Base-by-base conservation (phyloP, 441 rosid genomes). In the Adansonia grandidieri region DNA sequence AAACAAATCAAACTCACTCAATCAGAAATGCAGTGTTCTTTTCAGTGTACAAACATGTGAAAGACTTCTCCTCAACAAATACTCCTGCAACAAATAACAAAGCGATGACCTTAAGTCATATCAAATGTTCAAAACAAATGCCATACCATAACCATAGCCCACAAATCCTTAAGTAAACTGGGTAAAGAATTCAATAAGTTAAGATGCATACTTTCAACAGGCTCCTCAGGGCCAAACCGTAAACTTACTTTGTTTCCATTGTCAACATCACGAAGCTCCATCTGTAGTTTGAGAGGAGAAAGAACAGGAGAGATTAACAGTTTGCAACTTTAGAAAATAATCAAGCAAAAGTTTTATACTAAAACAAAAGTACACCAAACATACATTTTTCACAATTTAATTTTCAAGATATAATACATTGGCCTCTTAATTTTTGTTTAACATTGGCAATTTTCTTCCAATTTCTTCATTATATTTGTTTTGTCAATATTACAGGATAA, bases 241-340 rank as follows among this genome's bases (percentile, higher is more conserved):
- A 91, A 80, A 88, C 86, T 96, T 79, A 89, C 85, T 84, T 92
- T 96, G 84, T 84, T 91, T 83, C 98, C 97, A 65, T 77, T 89
- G 86, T 94, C 97, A 80, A 96, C 86, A 83, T 91, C 96, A 22
- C 99, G 97, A 85, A 92, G 94, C 93, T 96, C 97, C 78, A 94
- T 75, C 99, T 96, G 73, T 17, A 20, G 58, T 24, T 22, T 60
- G 68, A 65, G 13, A 71, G 57, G 40, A 22, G 40, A 58, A 40
- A 51, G 9, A 47, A 56, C 54, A 20, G 68, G 7, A 42, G 54
- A 45, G 14, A 32, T 45, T 70, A 19, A 32, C 20, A 53, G 37
- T 19, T 44, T 57, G 40, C 51, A 53, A 61, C 48, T 40, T n/a
- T 24, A 64, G 40, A 50, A 58, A 56, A 56, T 4, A 28, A 53